Conservation (phyloP, 2,329 filamentous ascomycete species). For the Stagonosporopsis rhizophila region DNA sequence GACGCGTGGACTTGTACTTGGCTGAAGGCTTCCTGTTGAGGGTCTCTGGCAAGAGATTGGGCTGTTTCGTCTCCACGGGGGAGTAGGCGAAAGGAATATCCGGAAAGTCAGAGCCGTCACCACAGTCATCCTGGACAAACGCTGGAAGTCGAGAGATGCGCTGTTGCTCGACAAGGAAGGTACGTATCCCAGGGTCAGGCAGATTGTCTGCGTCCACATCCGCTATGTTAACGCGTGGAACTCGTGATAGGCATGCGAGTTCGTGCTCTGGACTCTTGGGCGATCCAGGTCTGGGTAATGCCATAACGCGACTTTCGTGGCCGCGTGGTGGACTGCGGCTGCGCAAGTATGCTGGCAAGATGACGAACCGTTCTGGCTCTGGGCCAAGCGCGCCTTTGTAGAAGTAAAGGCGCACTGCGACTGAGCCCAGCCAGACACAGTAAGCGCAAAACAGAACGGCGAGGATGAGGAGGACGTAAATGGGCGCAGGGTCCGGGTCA, state of each 20-base stretch:
- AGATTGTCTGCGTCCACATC: conserved; percentile 10
- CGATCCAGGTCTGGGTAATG: conserved; percentile 1
- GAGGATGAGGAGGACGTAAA: conserved; percentile 29
- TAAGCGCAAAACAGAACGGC: conserved; percentile 25
- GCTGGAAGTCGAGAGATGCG: conserved; percentile 35
- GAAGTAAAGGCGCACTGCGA: conserved; percentile 34
- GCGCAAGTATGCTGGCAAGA: conserved; percentile 24
- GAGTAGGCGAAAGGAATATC: conserved; percentile 24
- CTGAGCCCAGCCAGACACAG: conserved; percentile 29
- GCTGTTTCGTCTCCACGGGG: conserved; percentile 13
- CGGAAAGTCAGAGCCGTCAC: conserved; percentile 38
- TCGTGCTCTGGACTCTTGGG: neutral
- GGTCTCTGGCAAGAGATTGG: neutral
- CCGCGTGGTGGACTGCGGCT: conserved; percentile 1
- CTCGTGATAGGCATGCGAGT: neutral
- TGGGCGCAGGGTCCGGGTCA: conserved; percentile 6
- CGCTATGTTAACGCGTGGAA: conserved; percentile 17
- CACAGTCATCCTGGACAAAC: conserved; percentile 43
- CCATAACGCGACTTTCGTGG: neutral
- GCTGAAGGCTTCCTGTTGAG: neutral
- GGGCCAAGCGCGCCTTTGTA: conserved; percentile 34
- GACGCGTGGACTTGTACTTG: conserved; percentile 45
- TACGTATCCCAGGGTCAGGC: conserved; percentile 17
- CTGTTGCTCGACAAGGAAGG: conserved; percentile 28
- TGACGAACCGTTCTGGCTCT: conserved; percentile 27